Conservation (phyloP, 305 asterid genomes). For the Fraxinus floribunda region DNA sequence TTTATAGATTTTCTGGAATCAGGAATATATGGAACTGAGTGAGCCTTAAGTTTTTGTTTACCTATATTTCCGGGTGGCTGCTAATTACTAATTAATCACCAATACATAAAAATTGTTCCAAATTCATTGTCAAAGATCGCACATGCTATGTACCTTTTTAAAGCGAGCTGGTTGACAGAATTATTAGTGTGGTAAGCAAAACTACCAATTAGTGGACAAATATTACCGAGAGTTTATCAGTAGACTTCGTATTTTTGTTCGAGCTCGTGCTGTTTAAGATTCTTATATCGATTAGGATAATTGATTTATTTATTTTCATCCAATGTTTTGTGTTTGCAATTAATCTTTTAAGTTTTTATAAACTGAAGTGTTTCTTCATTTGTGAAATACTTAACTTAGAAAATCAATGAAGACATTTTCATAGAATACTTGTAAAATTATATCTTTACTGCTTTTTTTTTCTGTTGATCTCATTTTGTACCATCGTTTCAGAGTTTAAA, state of each 20-base stretch:
- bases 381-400: not conserved
- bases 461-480: not conserved
- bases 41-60: not conserved
- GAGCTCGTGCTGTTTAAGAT: not conserved
- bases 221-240: not conserved
- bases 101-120: not conserved
- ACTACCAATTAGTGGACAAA: not conserved
- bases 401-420: not conserved
- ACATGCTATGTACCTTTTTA: not conserved
- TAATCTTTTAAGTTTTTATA: not conserved
- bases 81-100: not conserved
- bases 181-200: not conserved
- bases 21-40: not conserved
- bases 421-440: not conserved
- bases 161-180: not conserved
- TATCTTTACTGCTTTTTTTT: not conserved
- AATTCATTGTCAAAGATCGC: not conserved
- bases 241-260: not conserved
- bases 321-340: not conserved
- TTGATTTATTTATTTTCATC: not conserved
- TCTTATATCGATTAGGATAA: not conserved
- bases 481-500: slow-evolving; percentile 3
- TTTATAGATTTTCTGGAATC: not conserved
- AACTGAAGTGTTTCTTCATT: not conserved
- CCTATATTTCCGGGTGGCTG: not conserved